Base-by-base conservation (phyloP, 495 filamentous ascomycete species). In the Trypethelium eluteriae region DNA sequence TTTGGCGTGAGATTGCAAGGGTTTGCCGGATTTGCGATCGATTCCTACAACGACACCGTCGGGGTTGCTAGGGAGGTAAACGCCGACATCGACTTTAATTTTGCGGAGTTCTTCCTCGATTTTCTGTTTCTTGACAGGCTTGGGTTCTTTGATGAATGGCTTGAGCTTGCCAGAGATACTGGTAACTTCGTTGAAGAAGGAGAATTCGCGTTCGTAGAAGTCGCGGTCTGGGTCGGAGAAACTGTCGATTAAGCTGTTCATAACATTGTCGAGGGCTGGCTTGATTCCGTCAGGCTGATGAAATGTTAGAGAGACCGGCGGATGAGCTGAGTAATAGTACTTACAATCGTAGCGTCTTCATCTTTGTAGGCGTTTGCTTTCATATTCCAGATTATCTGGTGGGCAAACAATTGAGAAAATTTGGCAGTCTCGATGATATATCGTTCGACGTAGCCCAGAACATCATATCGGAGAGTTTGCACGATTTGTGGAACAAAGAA, bases 361-460 rank as follows among this genome's bases (percentile, higher is more conserved):
- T 99, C 95, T 76, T 96, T 98, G 79, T 91, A 99, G 2, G 92
- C 87, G 74, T 99, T 99, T 32, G 95, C 95, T 74, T 96, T 97
- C 88, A 99, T 99, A 74, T 98, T 99, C 95, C 95, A 99, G 68
- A 99, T 98, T 67, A 99, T 97, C 68, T 99, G 95, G 76, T 99
- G 95, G 6, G 95, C 92, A 75, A 99, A 99, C 1, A 97, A 79
- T 74, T 97, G 95, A 35, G 93, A 97, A 72, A 94, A 90, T 70
- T 93, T 93, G 1, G 91, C 93, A 3, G 95, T 96, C 79, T 99
- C 94, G 34, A 96, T 81, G 39, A 98, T 98, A 70, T 97, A 98
- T 67, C 94, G 84, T 74, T 98, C 93, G 1, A 96, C 93, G 74
- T 98, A 98, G 49, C 95, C 94, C 57, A 99, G 79, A 35, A 85